Percentiles rank a stretch among this genome's conserved stretches.
Conservation (phyloP, 1,284 basidiomycete species). For the Macrocystidia cucumis region DNA sequence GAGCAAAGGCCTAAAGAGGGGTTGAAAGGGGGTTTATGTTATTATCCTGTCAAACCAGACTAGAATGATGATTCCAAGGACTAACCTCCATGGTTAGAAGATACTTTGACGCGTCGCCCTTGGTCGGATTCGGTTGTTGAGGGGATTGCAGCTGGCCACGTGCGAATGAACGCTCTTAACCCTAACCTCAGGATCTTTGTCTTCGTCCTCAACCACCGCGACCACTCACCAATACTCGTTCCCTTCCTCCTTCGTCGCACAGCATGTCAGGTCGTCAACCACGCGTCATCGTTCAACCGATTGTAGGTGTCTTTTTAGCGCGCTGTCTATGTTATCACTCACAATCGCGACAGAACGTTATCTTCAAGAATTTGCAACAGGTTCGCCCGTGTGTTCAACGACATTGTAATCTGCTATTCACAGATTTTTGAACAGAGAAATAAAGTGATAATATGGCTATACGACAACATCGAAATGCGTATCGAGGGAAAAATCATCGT, state of each 20-base stretch:
- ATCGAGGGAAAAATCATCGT: slow-evolving; percentile 97
- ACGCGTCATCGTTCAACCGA: slow-evolving; percentile 96
- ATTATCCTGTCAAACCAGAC: not conserved
- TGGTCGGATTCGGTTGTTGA: slow-evolving; percentile 10
- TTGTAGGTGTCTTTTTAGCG: slow-evolving; percentile 56
- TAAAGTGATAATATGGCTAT: slow-evolving; percentile 92
- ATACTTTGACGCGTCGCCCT: slow-evolving; percentile 26
- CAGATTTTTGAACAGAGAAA: slow-evolving; percentile 46
- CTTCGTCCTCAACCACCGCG: slow-evolving; percentile 1
- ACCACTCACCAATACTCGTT: slow-evolving; percentile 10
- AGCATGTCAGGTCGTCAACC: slow-evolving; percentile 89
- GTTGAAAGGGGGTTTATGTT: slow-evolving; percentile 10
- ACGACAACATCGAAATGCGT: slow-evolving; percentile 95
- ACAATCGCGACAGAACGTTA: slow-evolving; percentile 71
- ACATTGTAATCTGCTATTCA: slow-evolving; percentile 3
- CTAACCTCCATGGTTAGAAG: slow-evolving; percentile 30
- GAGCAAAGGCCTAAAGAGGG: slow-evolving; percentile 43
- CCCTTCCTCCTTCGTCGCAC: slow-evolving; percentile 18
- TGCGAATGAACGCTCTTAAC: slow-evolving; percentile 16
- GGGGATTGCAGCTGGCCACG: slow-evolving; percentile 13
- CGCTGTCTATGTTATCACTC: not conserved
- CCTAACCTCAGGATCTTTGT: slow-evolving; percentile 18
- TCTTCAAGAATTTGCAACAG: slow-evolving; percentile 97
- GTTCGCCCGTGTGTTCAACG: slow-evolving; percentile 22
- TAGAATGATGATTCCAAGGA: too few species aligned